phyloP scores from a whole-genome alignment of 805 yeast species.

The Yueomyces sp. region DNA sequence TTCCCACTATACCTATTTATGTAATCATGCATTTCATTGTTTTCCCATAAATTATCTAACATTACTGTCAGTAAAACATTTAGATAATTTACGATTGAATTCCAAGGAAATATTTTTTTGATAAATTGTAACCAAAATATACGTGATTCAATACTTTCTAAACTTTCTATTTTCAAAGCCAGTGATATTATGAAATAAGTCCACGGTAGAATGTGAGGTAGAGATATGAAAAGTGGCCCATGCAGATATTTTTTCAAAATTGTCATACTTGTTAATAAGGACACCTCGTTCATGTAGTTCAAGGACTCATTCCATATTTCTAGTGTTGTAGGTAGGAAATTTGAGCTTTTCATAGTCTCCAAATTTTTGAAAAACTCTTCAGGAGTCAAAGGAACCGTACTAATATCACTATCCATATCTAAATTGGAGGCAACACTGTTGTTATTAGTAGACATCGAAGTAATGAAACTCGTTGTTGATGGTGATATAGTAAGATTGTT shows the following conservation, averaged over 20 bases:
- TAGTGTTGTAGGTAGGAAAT: constrained; percentile 11
- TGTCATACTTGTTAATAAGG: constrained; percentile 53
- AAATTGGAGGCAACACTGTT: not conserved
- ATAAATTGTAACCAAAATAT: constrained; percentile 24
- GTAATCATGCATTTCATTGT: constrained; percentile 8
- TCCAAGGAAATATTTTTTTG: constrained; percentile 55
- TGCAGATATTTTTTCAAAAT: constrained; percentile 51
- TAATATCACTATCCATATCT: not conserved
- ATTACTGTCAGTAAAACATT: constrained; percentile 36
- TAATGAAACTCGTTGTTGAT: not conserved
- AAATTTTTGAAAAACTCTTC: constrained; percentile 15
- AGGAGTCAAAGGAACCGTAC: not conserved
- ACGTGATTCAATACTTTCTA: constrained; percentile 7
- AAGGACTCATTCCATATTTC: constrained; percentile 43
- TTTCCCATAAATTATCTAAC: constrained; percentile 14
- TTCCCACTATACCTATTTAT: constrained; percentile 14
- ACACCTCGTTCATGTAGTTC: constrained; percentile 45
- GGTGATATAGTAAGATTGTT: not conserved
- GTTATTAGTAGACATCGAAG: not conserved
- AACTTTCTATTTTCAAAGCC: constrained; percentile 35
- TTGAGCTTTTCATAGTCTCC: constrained; percentile 15
- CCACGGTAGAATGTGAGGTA: constrained; percentile 70
- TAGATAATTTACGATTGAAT: constrained; percentile 45
- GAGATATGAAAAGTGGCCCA: constrained; percentile 55
- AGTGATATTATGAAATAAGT: constrained; percentile 55